A percentile compares a stretch with the other conserved stretches of the same genome.
Conservation (phyloP, 75 land plant genomes). For the Cryptomeria japonica region DNA sequence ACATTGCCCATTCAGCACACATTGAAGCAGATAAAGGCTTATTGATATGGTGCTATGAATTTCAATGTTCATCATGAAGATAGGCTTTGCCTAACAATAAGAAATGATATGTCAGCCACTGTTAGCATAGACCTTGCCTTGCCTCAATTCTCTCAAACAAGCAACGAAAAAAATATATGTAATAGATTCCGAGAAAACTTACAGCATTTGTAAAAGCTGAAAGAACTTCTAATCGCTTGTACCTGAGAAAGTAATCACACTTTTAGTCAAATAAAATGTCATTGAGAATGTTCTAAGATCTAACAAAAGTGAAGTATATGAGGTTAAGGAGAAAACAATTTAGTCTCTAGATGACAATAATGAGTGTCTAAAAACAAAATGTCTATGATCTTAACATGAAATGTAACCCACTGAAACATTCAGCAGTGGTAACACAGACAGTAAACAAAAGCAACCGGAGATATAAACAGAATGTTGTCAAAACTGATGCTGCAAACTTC, state of each 20-base stretch:
- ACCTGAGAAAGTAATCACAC: conserved; percentile 50
- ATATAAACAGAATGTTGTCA: neutral
- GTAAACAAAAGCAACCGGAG: neutral
- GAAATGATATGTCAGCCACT: neutral
- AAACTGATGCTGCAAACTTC: neutral
- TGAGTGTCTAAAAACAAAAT: neutral
- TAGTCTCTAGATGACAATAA: neutral
- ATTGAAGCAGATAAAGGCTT: neutral
- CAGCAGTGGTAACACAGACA: neutral
- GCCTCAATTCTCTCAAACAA: neutral
- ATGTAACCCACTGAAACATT: neutral
- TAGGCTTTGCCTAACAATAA: neutral
- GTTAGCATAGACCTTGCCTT: neutral
- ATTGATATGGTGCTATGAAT: neutral
- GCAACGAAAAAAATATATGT: neutral
- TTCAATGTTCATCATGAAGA: neutral
- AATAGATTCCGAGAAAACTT: conserved; percentile 28
- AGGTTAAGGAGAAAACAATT: neutral
- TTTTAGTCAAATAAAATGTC: neutral
- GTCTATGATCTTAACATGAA: neutral
- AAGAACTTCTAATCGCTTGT: conserved; percentile 88
- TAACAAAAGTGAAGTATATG: neutral
- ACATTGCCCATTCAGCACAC: neutral
- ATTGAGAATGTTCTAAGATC: neutral
- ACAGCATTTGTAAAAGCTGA: conserved; percentile 98